A percentile compares a stretch with the other conserved stretches of the same genome.
These are phyloP conservation scores for Sarcodon sp. DNA, from an alignment of 768 basidiomycete genomes.

Conservation along the genomic window DNA sequence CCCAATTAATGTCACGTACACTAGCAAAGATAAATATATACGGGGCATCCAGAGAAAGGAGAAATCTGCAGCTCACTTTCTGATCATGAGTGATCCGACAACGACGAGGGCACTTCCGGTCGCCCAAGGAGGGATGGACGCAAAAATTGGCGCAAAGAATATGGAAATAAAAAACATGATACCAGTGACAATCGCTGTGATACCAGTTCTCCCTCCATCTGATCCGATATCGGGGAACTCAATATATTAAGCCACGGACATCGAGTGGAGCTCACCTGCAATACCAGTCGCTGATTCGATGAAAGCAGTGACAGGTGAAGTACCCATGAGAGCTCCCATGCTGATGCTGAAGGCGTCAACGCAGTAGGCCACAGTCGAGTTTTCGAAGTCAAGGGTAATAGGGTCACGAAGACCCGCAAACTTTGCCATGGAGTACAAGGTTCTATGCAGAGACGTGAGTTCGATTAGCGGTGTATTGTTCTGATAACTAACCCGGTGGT, in stretches of 20 bases:
- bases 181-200: slow-evolving; percentile 64
- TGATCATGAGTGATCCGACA: slow-evolving; percentile 83
- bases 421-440: slow-evolving; percentile 84
- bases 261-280: slow-evolving; percentile 29
- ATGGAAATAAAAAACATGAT: slow-evolving; percentile 72
- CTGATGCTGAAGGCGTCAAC: slow-evolving; percentile 73
- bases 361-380: slow-evolving; percentile 71
- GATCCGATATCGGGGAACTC: background rate
- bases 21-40: slow-evolving; percentile 17
- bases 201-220: slow-evolving; percentile 84
- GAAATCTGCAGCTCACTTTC: slow-evolving; percentile 39
- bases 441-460: slow-evolving; percentile 13
- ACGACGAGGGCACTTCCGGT: slow-evolving; percentile 80
- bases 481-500: slow-evolving; percentile 26
- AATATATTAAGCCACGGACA: background rate
- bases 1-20: slow-evolving; percentile 81
- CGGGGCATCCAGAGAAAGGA: background rate
- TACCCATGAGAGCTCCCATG: slow-evolving; percentile 71
- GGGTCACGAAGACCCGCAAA: slow-evolving; percentile 83
- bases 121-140: slow-evolving; percentile 78
- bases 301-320: slow-evolving; percentile 73
- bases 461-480: background rate
- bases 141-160: slow-evolving; percentile 85
- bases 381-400: slow-evolving; percentile 78
- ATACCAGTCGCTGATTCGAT: slow-evolving; percentile 80